Conservation (phyloP, 2,329 filamentous ascomycete genomes). For the Hypoxylon sp. region DNA sequence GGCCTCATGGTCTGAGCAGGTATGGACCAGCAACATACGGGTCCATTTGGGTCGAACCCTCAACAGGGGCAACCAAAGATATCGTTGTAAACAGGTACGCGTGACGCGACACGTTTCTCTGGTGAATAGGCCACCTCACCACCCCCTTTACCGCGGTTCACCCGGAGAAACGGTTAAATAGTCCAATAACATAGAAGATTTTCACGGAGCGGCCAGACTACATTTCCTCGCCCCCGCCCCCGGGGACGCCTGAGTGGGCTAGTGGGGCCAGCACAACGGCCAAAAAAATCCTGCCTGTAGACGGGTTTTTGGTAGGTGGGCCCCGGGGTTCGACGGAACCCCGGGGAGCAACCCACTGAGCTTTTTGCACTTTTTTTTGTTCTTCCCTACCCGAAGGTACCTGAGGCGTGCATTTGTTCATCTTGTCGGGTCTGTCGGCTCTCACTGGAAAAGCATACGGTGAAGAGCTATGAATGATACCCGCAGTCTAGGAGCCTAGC, state of each 20-base stretch:
- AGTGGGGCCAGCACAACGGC: background rate
- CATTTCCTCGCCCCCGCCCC: background rate
- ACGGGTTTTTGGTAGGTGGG: background rate
- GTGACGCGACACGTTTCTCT: background rate
- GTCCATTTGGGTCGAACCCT: background rate
- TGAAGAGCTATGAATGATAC: no score
- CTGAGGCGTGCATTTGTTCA: no score
- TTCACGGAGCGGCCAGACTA: background rate
- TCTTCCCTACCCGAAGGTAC: no score
- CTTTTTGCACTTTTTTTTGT: constrained; percentile 1
- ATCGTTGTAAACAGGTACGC: background rate
- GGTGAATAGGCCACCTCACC: background rate
- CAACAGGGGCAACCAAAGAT: background rate
- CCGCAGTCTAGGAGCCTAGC: no score
- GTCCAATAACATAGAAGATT: background rate
- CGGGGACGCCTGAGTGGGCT: background rate
- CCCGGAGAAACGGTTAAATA: background rate
- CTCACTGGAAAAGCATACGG: background rate
- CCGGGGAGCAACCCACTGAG: background rate
- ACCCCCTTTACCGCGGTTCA: background rate
- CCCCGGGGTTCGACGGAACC: background rate
- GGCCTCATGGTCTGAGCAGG: no score
- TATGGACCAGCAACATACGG: background rate
- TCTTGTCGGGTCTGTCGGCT: background rate
- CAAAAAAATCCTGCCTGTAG: constrained; percentile 2